Percentiles rank a stretch among this genome's conserved stretches.
These are phyloP conservation scores for Populus nigra DNA, from an alignment of 345 rosid genomes.

Conservation along the genomic window DNA sequence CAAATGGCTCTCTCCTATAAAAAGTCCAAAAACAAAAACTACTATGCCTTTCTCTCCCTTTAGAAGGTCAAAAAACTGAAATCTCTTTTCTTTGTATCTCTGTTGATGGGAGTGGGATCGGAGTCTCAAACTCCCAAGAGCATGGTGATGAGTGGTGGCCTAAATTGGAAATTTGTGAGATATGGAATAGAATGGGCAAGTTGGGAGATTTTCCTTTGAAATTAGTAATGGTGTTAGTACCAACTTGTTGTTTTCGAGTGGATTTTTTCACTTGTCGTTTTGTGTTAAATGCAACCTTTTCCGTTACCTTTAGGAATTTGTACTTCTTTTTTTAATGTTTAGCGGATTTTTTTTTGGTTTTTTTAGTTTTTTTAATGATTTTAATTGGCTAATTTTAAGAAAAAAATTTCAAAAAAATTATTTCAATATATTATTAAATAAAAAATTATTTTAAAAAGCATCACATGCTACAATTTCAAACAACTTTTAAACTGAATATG, in stretches of 20 bases:
- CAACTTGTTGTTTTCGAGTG: not conserved
- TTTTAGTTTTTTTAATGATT: no score
- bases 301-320: not conserved
- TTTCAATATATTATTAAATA: no score
- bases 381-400: no score
- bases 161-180: slow-evolving; percentile 13
- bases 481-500: not conserved
- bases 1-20: slow-evolving; percentile 13
- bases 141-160: not conserved
- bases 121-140: slow-evolving; percentile 10
- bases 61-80: not conserved
- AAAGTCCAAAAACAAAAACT: not conserved
- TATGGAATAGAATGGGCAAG: slow-evolving; percentile 24
- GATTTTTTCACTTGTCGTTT: slow-evolving; percentile 13
- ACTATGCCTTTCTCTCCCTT: not conserved
- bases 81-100: slow-evolving; percentile 6
- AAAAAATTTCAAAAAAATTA: no score
- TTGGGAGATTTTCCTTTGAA: not conserved
- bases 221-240: no score
- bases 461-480: no score
- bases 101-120: slow-evolving; percentile 4
- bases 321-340: not conserved
- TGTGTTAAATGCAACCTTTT: not conserved
- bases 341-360: no score
- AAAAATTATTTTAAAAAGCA: no score